Conservation (phyloP, 2,329 filamentous ascomycete species). For the Teratosphaeria destructans region DNA sequence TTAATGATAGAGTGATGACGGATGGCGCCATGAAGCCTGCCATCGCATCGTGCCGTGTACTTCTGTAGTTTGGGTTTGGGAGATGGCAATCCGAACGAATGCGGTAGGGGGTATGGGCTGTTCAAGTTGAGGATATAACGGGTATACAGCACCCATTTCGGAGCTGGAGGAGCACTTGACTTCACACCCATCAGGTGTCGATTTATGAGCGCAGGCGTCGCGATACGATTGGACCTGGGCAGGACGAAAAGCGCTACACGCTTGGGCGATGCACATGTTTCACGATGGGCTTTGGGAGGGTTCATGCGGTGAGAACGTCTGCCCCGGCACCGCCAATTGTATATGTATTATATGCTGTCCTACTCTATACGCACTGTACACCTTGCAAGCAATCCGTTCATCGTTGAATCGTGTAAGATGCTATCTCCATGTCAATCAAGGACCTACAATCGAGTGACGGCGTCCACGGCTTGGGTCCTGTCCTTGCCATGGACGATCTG, state of each 20-base stretch:
- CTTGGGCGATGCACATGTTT: neutral
- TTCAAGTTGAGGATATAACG: neutral
- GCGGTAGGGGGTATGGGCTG: neutral
- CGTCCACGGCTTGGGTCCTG: neutral
- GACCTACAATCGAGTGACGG: neutral
- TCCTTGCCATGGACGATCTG: neutral
- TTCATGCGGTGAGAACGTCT: neutral
- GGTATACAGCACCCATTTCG: neutral
- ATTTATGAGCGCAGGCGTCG: neutral
- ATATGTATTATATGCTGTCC: neutral
- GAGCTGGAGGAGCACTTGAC: neutral
- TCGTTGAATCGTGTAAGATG: neutral
- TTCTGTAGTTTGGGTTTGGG: neutral
- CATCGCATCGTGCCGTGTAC: neutral
- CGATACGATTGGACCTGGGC: neutral
- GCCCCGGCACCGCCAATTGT: neutral
- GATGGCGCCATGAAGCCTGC: neutral
- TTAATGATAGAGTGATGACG: neutral
- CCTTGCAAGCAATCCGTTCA: neutral
- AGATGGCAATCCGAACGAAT: neutral
- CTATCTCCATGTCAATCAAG: too few species aligned
- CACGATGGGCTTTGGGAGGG: neutral
- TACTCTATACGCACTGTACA: neutral
- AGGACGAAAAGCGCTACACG: neutral
- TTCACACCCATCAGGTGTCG: neutral